A percentile compares a stretch with the other conserved stretches of the same genome.
Conservation (phyloP, 495 filamentous ascomycete genomes). For the Lindgomyces ingoldianus region DNA sequence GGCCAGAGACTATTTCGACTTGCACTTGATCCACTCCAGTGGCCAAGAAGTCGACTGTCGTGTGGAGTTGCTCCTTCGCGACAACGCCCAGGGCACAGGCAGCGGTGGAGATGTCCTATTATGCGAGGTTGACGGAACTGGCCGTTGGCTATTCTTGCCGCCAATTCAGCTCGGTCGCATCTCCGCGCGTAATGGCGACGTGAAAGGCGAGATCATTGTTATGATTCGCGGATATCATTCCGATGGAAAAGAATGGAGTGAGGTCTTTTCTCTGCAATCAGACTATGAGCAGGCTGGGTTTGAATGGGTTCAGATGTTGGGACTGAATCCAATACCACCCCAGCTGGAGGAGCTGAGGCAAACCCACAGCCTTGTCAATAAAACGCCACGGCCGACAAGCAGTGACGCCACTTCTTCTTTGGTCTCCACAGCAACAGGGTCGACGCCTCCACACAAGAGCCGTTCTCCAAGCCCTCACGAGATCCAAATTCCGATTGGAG, state of each 20-base stretch:
- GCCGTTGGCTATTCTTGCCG: constrained; percentile 88
- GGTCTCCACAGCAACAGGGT: constrained; percentile 34
- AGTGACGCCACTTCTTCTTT: constrained; percentile 35
- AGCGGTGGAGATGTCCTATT: constrained; percentile 80
- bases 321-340: constrained; percentile 74
- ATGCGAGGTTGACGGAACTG: constrained; percentile 75
- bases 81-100: constrained; percentile 62
- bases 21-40: constrained; percentile 84
- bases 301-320: constrained; percentile 88
- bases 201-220: constrained; percentile 68
- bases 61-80: constrained; percentile 83
- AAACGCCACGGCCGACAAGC: constrained; percentile 23
- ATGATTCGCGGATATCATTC: constrained; percentile 72
- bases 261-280: constrained; percentile 70
- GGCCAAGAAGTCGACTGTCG: constrained; percentile 86
- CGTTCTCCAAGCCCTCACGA: constrained; percentile 57
- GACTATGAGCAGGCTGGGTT: constrained; percentile 72
- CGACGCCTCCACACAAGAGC: constrained; percentile 46
- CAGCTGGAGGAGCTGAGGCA: constrained; percentile 43
- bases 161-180: constrained; percentile 68
- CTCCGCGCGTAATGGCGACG: constrained; percentile 78
- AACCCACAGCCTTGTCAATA: constrained; percentile 24
- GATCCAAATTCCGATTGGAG: constrained; percentile 74
- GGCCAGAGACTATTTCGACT: constrained; percentile 84
- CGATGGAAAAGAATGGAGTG: constrained; percentile 70